Evolutionary conservation across 192 early-diverging fungal genomes (phyloP).

Genomic region (Neocallimastix lanati): DNA sequence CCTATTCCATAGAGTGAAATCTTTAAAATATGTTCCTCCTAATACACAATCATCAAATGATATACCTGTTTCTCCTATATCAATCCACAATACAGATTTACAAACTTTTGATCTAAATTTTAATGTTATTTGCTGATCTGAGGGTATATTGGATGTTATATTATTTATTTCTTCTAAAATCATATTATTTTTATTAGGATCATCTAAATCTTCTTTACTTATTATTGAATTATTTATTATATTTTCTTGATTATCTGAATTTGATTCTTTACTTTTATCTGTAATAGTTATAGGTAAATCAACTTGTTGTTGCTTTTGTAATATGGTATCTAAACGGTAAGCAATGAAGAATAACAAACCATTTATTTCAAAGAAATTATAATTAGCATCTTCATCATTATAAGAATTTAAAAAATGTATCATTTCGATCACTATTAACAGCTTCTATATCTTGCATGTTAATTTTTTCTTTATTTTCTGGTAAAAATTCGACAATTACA

Average conservation of each 20-base stretch:
- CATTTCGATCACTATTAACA: not conserved
- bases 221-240: too few species aligned
- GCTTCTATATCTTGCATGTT: not conserved
- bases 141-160: not conserved
- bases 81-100: constrained; percentile 75
- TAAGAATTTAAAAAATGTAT: constrained; percentile 1
- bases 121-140: constrained; percentile 39
- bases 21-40: constrained; percentile 73
- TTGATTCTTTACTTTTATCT: not conserved
- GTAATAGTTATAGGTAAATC: not conserved
- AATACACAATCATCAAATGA: constrained; percentile 86
- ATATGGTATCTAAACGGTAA: constrained; percentile 10
- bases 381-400: constrained; percentile 21
- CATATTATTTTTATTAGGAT: too few species aligned
- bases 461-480: not conserved
- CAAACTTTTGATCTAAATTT: constrained; percentile 74
- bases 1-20: constrained; percentile 73
- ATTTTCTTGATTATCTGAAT: too few species aligned
- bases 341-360: constrained; percentile 12
- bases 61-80: constrained; percentile 79
- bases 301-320: not conserved
- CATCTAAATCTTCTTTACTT: too few species aligned
- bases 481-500: constrained; percentile 42
- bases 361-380: constrained; percentile 57
- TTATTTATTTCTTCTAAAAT: too few species aligned